Evolutionary conservation across 2,329 filamentous ascomycete genomes (phyloP), one percentile per base, ranked within the genome.

Genomic region (Monosporascus cannonballus): DNA sequence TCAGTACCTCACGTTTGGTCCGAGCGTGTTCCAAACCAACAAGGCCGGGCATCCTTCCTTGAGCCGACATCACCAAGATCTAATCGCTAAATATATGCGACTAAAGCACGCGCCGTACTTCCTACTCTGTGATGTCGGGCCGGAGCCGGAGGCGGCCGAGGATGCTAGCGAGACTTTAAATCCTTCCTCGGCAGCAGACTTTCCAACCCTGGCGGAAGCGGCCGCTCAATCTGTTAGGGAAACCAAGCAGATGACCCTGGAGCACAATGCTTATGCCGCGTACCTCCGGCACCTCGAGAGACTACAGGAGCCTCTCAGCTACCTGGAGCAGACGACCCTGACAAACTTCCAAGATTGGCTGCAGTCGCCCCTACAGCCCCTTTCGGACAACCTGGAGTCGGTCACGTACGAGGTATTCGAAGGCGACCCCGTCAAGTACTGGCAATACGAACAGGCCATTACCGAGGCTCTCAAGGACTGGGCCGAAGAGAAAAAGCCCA

Each of bases 321-420:
- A 69, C 6, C 70, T 83, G 4, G 80, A 84, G 63, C 73, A 73
- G 17, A 69, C 72, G 2, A 78, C 76, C 1, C 66, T 84, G 52
- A 77, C 73, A 4, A 80, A 73, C 60, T 80, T 84, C 82, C 95
- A 99, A 65, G 94, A 99, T 69, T 99, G 94, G 78, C 78, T 99
- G 11, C 94, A 99, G 69, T 92, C 92, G 2, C 94, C 94, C 2
- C 76, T 99, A 41, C 95, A 99, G 68, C 94, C 94, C 0, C 78
- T 99, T 15, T 93, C 93, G 0, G 94, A 99, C 69, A 99, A 99
- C 62, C 79, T 99, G 15, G 95, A 99, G 69, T 96, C 91, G 47
- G 89, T 96, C 42, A 99, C 94, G 0, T 99, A 99, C 69, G 94
- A 99, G 67, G 93, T 97, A 2, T 99, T 99, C 64, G 94, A 99